Evolutionary conservation across 192 early-diverging fungal genomes (phyloP).

Genomic region (Backusella mclennaniae): DNA sequence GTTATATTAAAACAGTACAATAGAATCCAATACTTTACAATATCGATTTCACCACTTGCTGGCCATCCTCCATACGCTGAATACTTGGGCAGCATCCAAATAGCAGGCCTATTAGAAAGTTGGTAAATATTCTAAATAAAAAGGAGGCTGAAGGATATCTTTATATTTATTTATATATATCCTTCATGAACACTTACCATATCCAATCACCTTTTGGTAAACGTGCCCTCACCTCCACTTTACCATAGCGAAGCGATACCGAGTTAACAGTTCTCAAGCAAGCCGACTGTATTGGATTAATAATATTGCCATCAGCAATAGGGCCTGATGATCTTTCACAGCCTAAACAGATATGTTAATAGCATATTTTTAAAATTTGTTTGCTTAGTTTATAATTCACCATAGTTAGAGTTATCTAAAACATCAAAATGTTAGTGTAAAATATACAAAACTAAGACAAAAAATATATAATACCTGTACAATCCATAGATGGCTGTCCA

Average conservation of each 20-base stretch:
- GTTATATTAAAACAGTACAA: not conserved
- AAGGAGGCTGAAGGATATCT: not conserved
- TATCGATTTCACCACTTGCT: conserved; percentile 51
- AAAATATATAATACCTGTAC: conserved; percentile 23
- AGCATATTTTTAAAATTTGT: too few relatives aligned
- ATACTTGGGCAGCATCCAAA: conserved; percentile 62
- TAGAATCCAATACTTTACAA: conserved; percentile 8
- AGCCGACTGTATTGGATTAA: conserved; percentile 64
- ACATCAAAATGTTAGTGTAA: not conserved
- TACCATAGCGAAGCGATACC: conserved; percentile 51
- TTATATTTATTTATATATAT: not conserved
- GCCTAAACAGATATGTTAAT: conserved; percentile 11
- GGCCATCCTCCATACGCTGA: conserved; percentile 59
- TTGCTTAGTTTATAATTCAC: conserved; percentile 3
- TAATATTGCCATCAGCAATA: conserved; percentile 44
- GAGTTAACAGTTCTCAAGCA: conserved; percentile 43
- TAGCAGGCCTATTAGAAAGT: conserved; percentile 33
- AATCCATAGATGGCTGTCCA: conserved; percentile 9
- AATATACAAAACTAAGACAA: not conserved
- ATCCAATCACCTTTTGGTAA: conserved; percentile 56
- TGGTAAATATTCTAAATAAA: not conserved
- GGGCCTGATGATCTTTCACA: conserved; percentile 45
- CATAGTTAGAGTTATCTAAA: conserved; percentile 30
- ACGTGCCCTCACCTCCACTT: conserved; percentile 54
- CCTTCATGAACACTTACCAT: conserved; percentile 33